Evolutionary conservation across 73 alveolate species (phyloP).

Genomic region (Halteria grandinella): DNA sequence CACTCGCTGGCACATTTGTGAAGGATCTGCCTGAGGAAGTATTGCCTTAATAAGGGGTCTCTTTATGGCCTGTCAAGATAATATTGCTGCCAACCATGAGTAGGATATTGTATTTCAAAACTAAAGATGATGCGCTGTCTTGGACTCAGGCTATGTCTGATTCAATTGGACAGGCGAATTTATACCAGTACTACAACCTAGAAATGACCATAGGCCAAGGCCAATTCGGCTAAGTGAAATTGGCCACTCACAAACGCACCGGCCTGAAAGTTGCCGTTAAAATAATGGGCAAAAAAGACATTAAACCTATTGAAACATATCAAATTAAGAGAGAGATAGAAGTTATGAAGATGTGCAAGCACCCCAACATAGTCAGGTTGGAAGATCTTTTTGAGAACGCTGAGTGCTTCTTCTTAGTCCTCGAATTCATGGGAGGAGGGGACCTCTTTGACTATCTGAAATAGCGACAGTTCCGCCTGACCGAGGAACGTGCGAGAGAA

Average conservation of each 20-base stretch:
- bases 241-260: slow-evolving; percentile 36
- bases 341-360: slow-evolving; percentile 74
- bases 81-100: slow-evolving; percentile 61
- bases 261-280: slow-evolving; percentile 8
- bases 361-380: slow-evolving; percentile 66
- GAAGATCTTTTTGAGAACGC: slow-evolving; percentile 70
- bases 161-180: slow-evolving; percentile 64
- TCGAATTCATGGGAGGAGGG: slow-evolving; percentile 78
- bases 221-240: slow-evolving; percentile 69
- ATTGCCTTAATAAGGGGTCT: not conserved
- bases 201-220: slow-evolving; percentile 76
- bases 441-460: slow-evolving; percentile 69
- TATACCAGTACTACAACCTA: slow-evolving; percentile 63
- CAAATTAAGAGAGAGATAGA: slow-evolving; percentile 73
- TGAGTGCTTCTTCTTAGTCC: slow-evolving; percentile 63
- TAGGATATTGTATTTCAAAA: slow-evolving; percentile 64
- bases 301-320: slow-evolving; percentile 19
- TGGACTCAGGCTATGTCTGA: slow-evolving; percentile 73
- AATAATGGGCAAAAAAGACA: not conserved
- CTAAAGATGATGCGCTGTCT: slow-evolving; percentile 56
- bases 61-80: slow-evolving; percentile 41
- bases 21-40: not conserved
- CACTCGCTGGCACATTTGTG: slow-evolving; percentile 10
- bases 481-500: slow-evolving; percentile 59
- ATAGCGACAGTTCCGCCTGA: slow-evolving; percentile 46